phyloP scores from a whole-genome alignment of 441 rosid genomes.

The Eruca vesicaria region DNA sequence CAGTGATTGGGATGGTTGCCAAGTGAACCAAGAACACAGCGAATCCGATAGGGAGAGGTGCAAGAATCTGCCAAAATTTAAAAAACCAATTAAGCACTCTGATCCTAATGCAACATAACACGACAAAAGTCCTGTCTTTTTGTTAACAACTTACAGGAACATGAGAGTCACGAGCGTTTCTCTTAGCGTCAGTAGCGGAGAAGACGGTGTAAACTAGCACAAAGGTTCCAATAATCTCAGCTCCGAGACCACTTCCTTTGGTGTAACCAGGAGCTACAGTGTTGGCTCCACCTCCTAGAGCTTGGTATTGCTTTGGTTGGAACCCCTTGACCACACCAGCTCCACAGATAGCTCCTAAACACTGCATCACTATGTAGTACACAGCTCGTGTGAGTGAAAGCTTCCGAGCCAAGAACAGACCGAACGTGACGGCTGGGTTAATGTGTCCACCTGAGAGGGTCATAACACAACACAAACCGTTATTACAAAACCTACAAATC shows the following conservation, averaged over 20 bases:
- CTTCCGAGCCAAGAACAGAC: conserved; percentile 45
- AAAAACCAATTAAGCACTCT: conserved; percentile 6
- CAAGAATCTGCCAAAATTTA: conserved; percentile 38
- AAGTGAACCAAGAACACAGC: conserved; percentile 57
- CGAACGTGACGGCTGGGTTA: conserved; percentile 53
- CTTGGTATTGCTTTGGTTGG: conserved; percentile 38
- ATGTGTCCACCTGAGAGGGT: conserved; percentile 49
- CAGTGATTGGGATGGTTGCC: conserved; percentile 52
- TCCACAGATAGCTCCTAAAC: conserved; percentile 56
- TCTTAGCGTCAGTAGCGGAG: conserved; percentile 56
- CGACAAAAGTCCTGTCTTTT: background rate
- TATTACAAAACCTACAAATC: background rate
- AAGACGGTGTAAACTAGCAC: conserved; percentile 54
- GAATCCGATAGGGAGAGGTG: conserved; percentile 52
- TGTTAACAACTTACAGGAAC: conserved; percentile 45
- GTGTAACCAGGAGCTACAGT: conserved; percentile 43
- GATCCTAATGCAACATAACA: background rate
- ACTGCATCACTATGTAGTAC: conserved; percentile 52
- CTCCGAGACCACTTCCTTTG: conserved; percentile 47
- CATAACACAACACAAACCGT: conserved; percentile 6
- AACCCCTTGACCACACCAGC: conserved; percentile 51
- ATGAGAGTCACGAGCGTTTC: conserved; percentile 54
- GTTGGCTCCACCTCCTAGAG: conserved; percentile 51
- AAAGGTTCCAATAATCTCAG: conserved; percentile 54
- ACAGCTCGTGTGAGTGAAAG: conserved; percentile 47